Base-by-base conservation (phyloP, 345 rosid genomes). In the Abelmoschus esculentus region DNA sequence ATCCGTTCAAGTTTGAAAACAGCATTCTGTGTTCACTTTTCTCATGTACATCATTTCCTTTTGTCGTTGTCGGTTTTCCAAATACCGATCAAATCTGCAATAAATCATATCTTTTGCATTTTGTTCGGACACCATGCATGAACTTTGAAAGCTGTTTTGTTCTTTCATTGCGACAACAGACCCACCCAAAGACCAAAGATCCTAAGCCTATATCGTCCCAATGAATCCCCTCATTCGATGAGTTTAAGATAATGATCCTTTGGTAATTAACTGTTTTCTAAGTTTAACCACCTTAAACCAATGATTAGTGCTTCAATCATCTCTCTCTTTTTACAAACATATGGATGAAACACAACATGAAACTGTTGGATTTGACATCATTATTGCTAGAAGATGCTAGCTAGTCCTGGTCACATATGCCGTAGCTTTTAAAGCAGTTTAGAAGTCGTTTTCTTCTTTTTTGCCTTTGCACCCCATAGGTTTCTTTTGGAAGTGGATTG, bases 321-420 rank as follows among this genome's bases (percentile, higher is more conserved):
- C 26, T 26, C 13, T 0, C 12, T 64, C 3, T 19, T 19, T 56
- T 57, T 57, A 57, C 61, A 15, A 3, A n/a, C 32, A 63, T 63
- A n/a, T 22, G 17, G 17, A 42, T 42, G 9, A 26, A 64, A 7
- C 36, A 5, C 61, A 5, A 13, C 11, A 19, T 3, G 54, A 44
- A 63, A 42, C n/a, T 61, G 52, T 61, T 42, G 69, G 69, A 66
- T 46, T 66, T 66, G 69, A 66, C 69, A 66, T 28, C 56, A 66
- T 28, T 26, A 66, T 26, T 65, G 55, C 22, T 46, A 8, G 17
- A 65, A 65, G 69, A 26, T 65, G 69, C 69, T 54, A 54, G 59
- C 59, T 26, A 44, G 6, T 58, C 62, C 28, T 56, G 13, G 46
- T 9, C 46, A 11, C 42, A 42, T 63, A 42, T 12, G 12, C 56